Base-by-base conservation (phyloP, 2,329 filamentous ascomycete genomes). In the Colletotrichum costaricense region DNA sequence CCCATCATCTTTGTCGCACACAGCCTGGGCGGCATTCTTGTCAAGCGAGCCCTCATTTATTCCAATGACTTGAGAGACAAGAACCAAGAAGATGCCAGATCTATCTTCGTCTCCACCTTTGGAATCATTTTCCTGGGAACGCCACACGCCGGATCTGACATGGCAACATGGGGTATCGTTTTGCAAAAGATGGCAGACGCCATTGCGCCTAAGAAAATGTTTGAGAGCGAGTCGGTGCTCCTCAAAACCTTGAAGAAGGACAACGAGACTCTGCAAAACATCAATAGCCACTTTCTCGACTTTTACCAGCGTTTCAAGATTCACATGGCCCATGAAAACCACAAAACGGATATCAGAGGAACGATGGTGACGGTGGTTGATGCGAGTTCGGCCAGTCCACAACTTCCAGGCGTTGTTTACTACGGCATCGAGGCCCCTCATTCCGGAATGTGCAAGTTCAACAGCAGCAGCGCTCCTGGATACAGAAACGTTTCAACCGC, bases 1-100 rank as follows among this genome's bases (percentile, higher is more conserved):
- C 92, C 93, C 5, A 93, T 95, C 76, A 91, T 95, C 74, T 95
- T 93, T 86, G 89, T 95, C 46, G 92, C 89, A 63, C 93, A 95
- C 80, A 93, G 92, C 65, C 84, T 95, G 2, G 93, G 93, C 4
- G 93, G 93, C 7, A 89, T 95, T 72, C 84, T 95, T 2, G 88
- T 93, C 64, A 95, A 95, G 81, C 86, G 91, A 59, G 91, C 92
- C 1, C 83, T 95, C 60, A 86, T 93, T 63, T 91, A 93, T 79
- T 93, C 91, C 58, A 88, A 89, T 76, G 92, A 91, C 77, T 80
- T 93, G 14, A 86, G 85, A 8, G 87, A 86, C 54, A 86, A 88
- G 69, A 87, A 90, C 76, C 88, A 91, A 49, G 89, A 93, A 73
- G 88, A 93, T 68, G 87, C 91, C 46, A 88, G 92, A 24, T 92